Evolutionary conservation across 441 rosid species (phyloP), one percentile per base, ranked within the genome.

Genomic region (Cnidoscolus chayamansa): DNA sequence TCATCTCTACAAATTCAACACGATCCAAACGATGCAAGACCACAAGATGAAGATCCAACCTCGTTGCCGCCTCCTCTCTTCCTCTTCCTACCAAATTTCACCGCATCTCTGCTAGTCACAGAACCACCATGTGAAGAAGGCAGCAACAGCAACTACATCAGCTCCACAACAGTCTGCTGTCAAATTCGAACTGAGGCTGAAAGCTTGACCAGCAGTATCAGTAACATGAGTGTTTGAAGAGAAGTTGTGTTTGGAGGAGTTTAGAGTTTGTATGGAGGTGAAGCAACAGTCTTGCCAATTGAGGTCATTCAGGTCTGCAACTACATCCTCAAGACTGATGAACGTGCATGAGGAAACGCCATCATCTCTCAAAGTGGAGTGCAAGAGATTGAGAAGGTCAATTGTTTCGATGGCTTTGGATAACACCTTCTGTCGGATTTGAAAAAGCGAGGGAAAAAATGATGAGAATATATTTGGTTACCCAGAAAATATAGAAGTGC

Each of bases 241-340:
- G 60, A 56, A 17, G 60, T 56, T 0, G 31, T 56, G 12, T 10
- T 56, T 56, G 31, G 31, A 19, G 31, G 31, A 37, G 70, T 59
- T 73, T 19, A 87, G 65, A 55, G 78, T 74, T 71, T 82, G 74
- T 78, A 87, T 66, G 0, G 90, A 82, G 66, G 89, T 87, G 71
- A 87, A 67, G 74, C 88, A 70, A 64, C 94, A 91, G 66, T 91
- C 94, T 74, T 84, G 87, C 92, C 94, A 89, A 32, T 78, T 74
- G 61, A 91, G 85, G 30, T 68, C 76, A 67, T 84, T 72, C 16
- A 91, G 80, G 70, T 88, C 90, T 3, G 66, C 78, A 49, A 81
- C 74, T 5, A 84, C 77, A 47, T 89, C 83, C 25, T 84, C 81
- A 17, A 82, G 75, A 43, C 80, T 63, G 5, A 81, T 30, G 20